Conservation (phyloP, 306 rosid genomes). For the Carpinus viminea region DNA sequence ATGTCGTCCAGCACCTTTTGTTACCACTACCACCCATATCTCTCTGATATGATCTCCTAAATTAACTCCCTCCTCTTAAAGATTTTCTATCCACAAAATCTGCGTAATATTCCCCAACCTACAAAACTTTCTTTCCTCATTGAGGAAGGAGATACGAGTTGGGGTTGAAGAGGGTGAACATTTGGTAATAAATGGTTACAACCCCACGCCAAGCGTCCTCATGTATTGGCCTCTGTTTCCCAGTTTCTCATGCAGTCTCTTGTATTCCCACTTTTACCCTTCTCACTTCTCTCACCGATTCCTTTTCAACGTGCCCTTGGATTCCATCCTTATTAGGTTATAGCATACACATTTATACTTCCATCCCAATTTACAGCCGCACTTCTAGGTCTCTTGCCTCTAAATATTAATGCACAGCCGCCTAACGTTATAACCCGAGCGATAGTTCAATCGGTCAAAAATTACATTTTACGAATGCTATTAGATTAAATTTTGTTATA, state of each 20-base stretch:
- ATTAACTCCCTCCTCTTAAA: too few relatives aligned
- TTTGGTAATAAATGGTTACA: slow-evolving; percentile 59
- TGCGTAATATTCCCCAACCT: not conserved
- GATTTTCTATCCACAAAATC: not conserved
- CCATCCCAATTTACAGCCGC: too few relatives aligned
- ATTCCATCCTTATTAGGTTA: too few relatives aligned
- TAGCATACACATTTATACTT: too few relatives aligned
- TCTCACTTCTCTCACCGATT: slow-evolving; percentile 12
- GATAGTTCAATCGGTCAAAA: too few relatives aligned
- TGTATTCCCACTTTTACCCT: slow-evolving; percentile 49
- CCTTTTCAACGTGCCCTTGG: not conserved
- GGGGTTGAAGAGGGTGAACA: slow-evolving; percentile 18
- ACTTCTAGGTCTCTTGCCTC: too few relatives aligned
- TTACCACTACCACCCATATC: slow-evolving; percentile 17
- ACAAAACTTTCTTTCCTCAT: not conserved
- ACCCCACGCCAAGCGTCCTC: slow-evolving; percentile 61
- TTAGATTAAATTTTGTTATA: too few relatives aligned
- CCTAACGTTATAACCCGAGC: too few relatives aligned
- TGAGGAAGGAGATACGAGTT: slow-evolving; percentile 8
- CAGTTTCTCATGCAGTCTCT: slow-evolving; percentile 70
- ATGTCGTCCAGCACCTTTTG: slow-evolving; percentile 26
- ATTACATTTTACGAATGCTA: too few relatives aligned
- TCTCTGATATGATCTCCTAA: too few relatives aligned
- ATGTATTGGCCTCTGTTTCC: slow-evolving; percentile 30
- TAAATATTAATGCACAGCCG: too few relatives aligned